These are phyloP conservation scores for Mycena leptocephala DNA, from an alignment of 768 basidiomycete genomes.

Conservation along the genomic window DNA sequence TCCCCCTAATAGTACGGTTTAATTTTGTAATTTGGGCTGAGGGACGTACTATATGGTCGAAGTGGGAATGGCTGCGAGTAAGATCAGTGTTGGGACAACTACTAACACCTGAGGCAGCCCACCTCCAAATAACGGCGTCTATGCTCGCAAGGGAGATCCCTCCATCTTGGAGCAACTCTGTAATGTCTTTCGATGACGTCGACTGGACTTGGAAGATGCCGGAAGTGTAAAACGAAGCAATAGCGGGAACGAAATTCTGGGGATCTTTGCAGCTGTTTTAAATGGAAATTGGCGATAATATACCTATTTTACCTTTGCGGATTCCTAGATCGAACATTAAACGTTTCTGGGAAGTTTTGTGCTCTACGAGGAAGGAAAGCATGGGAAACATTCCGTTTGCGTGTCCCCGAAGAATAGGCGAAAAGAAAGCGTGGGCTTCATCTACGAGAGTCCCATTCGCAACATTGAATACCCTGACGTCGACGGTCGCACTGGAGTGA, in stretches of 20 bases:
- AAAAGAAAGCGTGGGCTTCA: background rate
- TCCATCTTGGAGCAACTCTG: background rate
- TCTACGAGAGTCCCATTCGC: background rate
- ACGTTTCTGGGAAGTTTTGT: background rate
- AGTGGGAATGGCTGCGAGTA: background rate
- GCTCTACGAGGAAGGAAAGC: constrained; percentile 26
- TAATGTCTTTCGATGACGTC: constrained; percentile 15
- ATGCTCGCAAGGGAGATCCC: constrained; percentile 17
- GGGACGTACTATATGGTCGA: background rate
- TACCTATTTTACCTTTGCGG: too few species aligned
- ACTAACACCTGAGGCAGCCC: background rate
- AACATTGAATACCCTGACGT: constrained; percentile 22
- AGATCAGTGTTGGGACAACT: background rate
- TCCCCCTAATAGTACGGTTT: too few species aligned
- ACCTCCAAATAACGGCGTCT: constrained; percentile 24
- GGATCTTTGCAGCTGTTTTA: too few species aligned
- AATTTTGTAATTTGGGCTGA: too few species aligned
- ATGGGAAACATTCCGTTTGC: background rate
- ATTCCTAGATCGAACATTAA: constrained; percentile 31
- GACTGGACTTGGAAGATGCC: background rate
- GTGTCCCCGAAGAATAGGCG: background rate
- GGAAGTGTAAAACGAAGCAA: background rate
- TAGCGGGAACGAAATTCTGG: background rate
- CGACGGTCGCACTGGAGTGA: constrained; percentile 18
- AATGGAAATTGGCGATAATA: too few species aligned